Base-by-base conservation (phyloP, 1,284 basidiomycete genomes). In the Rhodotorula sp. region DNA sequence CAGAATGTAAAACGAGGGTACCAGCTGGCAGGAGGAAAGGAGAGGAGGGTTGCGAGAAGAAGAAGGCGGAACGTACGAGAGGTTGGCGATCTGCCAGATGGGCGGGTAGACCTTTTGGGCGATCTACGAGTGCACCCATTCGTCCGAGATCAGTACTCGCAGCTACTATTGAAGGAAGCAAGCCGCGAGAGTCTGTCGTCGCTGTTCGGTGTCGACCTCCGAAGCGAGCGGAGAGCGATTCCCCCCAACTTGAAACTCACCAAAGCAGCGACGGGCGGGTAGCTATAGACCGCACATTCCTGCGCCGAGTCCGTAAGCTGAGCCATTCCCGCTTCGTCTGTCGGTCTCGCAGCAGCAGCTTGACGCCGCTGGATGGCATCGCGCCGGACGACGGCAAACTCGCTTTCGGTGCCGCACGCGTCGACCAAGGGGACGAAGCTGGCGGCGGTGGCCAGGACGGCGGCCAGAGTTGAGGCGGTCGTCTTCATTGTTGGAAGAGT, bases 21-120 rank as follows among this genome's bases (percentile, higher is more conserved):
- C 16, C 7, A 20, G n/a, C 39, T 14, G 12, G 39, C 39, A 14
- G 39, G 10, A 43, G 39, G 12, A 10, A 14, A 43, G 39, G 39
- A 43, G 39, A 43, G 39, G 47, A 26, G 21, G 39, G 4, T 12
- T 15, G 39, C 51, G 62, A 15, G 62, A 26, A 26, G 21, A n/a
- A 43, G 58, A n/a, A 16, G 23, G 15, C 0, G 14, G 29, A 18
- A 63, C 70, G 34, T 26, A 72, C 70, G 64, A 63, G 8, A 72
- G 61, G 57, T 69, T 64, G 1, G 70, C 71, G 54, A 72, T 69
- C 29, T 72, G 60, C 71, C 71, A 72, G 52, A 72, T 72, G 3
- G 64, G 46, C 29, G 71, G 71, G 68, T 66, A 72, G 18, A 56
- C 64, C 16, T 64, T 64, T 23, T 15, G 39, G 4, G 71, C 71